phyloP scores from a whole-genome alignment of 2,329 filamentous ascomycete genomes.

The Botrytis fragariae region DNA sequence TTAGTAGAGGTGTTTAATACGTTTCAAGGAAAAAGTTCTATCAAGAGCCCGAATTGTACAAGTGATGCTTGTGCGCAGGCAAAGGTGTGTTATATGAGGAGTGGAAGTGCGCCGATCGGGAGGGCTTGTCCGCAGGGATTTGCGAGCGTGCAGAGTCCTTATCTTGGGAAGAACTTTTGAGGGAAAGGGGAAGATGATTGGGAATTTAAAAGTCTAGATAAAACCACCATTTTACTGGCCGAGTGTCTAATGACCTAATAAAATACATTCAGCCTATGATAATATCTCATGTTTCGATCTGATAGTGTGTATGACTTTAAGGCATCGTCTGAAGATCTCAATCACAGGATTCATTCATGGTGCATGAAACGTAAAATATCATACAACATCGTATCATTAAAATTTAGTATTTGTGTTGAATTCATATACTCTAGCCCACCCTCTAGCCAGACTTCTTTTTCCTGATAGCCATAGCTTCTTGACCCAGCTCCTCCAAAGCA shows the following conservation, averaged over 20 bases:
- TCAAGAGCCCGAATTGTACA: slow-evolving; percentile 51
- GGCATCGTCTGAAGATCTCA: background rate
- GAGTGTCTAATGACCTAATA: background rate
- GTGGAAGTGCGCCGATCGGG: slow-evolving; percentile 52
- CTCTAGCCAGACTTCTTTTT: background rate
- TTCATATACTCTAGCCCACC: background rate
- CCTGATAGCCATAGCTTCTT: slow-evolving; percentile 21
- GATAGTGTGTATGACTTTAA: background rate
- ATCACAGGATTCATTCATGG: background rate
- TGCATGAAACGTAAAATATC: background rate
- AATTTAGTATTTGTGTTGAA: background rate
- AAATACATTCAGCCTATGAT: background rate
- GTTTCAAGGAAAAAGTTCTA: slow-evolving; percentile 51
- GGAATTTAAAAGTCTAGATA: background rate
- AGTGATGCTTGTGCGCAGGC: slow-evolving; percentile 50
- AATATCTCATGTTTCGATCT: background rate
- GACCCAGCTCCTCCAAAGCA: slow-evolving; percentile 48
- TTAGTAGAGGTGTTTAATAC: slow-evolving; percentile 52
- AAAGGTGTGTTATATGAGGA: slow-evolving; percentile 59
- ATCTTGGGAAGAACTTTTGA: slow-evolving; percentile 40
- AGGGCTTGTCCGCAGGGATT: slow-evolving; percentile 52
- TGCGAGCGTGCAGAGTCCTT: slow-evolving; percentile 41
- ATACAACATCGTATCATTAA: background rate
- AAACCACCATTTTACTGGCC: background rate
- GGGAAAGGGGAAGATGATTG: background rate